Evolutionary conservation across 1,139 yeast species (phyloP), one percentile per base, ranked within the genome.

Genomic region (Zhuliangozyma parablackwelliae): DNA sequence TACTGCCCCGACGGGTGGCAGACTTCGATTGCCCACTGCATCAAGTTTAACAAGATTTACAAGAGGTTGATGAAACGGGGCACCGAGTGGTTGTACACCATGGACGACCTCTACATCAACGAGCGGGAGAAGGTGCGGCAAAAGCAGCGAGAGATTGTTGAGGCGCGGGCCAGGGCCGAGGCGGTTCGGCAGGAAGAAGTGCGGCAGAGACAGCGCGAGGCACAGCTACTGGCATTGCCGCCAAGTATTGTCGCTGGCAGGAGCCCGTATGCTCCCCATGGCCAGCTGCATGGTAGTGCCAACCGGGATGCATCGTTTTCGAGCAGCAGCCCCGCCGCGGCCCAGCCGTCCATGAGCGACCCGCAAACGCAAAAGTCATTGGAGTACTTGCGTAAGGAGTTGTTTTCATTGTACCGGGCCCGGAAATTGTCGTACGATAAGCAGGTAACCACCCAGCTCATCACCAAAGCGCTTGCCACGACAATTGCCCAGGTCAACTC

Each of bases 1-100:
- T 92, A 87, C 61, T 89, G 97, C 53, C 89, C 95, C 1, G 96
- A 89, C 57, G 97, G 97, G 2, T 92, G 99, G 99, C 98, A 92
- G 62, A 82, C 87, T 53, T 78, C 95, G 1, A 95, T 92, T 11
- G 75, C 94, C 33, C 98, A 92, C 61, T 89, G 88, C 51, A 69
- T 92, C 31, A 83, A 90, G 21, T 69, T 88, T 47, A 89, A 89
- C 60, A 88, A 88, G 60, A 80, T 90, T 7, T 92, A 92, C 63
- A 75, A 80, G 41, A 80, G 84, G 49, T 80, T 84, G 8, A 72
- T 82, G 26, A 61, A 87, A 49, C 87, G 83, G 47, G 56, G 50
- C 10, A 38, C 54, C 25, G 96, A 96, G 41, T 89, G 96, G 92
- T 65, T 86, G 28, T 92, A 95, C 94, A 89, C 90, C 5, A 68